These are phyloP conservation scores for Pythium volutum DNA, from an alignment of 352 stramenopile genomes.

Conservation along the genomic window DNA sequence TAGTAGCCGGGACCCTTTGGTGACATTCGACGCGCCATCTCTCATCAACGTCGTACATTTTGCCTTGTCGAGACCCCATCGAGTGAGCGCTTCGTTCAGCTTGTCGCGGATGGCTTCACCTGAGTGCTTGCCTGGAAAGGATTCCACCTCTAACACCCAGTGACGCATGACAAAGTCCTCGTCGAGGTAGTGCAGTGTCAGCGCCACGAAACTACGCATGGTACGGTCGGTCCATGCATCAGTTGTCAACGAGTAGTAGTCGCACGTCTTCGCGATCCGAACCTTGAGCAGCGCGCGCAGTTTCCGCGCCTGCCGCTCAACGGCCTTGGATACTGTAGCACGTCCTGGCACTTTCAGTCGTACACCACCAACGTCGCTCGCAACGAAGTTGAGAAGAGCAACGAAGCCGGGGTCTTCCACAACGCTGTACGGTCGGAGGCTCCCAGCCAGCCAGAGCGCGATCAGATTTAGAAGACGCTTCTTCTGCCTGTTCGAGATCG, in stretches of 20 bases:
- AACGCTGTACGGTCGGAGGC: not conserved
- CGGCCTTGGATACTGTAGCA: not conserved
- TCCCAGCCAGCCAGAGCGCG: constrained; percentile 1
- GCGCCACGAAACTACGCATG: constrained; percentile 8
- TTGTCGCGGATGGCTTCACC: constrained; percentile 1
- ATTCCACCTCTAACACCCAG: constrained; percentile 13
- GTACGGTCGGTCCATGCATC: constrained; percentile 18
- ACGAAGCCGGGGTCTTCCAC: constrained; percentile 4
- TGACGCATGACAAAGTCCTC: not conserved
- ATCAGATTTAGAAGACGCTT: not conserved
- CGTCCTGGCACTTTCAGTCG: not conserved
- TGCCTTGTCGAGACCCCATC: constrained; percentile 2
- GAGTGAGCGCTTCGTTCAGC: not conserved
- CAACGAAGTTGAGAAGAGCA: not conserved
- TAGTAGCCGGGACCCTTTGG: not conserved
- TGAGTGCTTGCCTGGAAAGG: constrained; percentile 10
- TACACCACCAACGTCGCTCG: not conserved
- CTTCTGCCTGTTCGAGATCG: too few species aligned
- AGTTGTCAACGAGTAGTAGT: constrained; percentile 13
- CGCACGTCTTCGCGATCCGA: not conserved
- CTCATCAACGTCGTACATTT: constrained; percentile 6
- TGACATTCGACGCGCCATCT: constrained; percentile 11
- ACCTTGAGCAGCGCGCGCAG: not conserved
- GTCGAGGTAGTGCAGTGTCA: constrained; percentile 20
- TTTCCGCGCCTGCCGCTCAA: not conserved